Conservation (phyloP, 78 protist species). For the Diacronema lutheri region DNA sequence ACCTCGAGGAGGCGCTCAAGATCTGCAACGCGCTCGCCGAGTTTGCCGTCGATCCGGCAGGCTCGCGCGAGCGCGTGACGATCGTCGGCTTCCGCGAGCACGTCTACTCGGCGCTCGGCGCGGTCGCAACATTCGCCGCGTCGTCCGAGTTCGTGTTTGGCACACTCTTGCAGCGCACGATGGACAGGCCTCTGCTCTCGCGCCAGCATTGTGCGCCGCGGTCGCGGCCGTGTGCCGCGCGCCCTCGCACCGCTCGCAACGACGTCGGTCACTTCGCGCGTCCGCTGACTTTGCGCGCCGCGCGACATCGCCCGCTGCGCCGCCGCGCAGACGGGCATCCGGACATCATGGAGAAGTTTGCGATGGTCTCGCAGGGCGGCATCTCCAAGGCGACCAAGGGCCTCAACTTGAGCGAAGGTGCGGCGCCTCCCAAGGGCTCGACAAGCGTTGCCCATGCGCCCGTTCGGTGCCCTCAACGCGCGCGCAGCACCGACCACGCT, state of each 20-base stretch:
- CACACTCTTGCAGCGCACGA: slow-evolving; percentile 2
- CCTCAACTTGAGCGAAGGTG: not conserved
- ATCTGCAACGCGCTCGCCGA: not conserved
- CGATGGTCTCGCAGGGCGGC: not conserved
- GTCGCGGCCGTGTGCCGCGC: no score
- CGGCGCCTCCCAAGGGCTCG: no score
- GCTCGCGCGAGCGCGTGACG: not conserved
- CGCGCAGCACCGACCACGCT: no score
- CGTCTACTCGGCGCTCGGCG: not conserved
- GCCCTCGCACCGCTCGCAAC: no score
- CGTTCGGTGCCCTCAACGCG: no score
- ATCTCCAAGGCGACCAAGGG: slow-evolving; percentile 3
- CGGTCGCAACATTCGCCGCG: not conserved
- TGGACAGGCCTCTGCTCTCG: not conserved
- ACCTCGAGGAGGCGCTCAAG: slow-evolving; percentile 12
- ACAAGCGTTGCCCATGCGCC: no score
- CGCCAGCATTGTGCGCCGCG: not conserved
- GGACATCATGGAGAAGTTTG: not conserved
- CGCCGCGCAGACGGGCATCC: no score
- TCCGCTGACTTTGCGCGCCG: no score
- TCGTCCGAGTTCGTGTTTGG: not conserved
- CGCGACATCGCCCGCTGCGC: no score
- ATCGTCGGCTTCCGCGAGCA: slow-evolving; percentile 10
- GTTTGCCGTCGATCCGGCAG: not conserved
- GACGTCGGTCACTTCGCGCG: no score